Evolutionary conservation across 2,329 filamentous ascomycete genomes (phyloP).

Genomic region (Phyllosticta capitalensis): DNA sequence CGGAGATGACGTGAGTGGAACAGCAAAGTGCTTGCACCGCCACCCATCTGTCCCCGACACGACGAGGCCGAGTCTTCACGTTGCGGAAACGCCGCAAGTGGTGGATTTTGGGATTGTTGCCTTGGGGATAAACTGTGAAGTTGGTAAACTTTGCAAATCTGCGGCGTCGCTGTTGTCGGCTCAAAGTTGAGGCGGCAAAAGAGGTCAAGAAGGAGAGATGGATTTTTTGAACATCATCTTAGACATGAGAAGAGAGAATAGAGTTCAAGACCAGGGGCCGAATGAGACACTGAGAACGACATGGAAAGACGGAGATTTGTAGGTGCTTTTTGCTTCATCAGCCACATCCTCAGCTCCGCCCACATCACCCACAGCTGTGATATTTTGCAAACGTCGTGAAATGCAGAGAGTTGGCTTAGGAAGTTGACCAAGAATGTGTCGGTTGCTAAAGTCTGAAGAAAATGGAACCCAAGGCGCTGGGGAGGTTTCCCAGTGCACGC

Average conservation of each 20-base stretch:
- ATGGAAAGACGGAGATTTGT: constrained; percentile 1
- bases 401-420: background rate
- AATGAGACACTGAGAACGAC: background rate
- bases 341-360: background rate
- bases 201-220: background rate
- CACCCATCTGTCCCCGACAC: background rate
- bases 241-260: background rate
- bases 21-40: background rate
- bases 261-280: background rate
- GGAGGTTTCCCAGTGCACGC: background rate
- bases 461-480: background rate
- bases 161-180: background rate
- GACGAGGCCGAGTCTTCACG: background rate
- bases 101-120: background rate
- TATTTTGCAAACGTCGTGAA: background rate
- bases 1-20: background rate
- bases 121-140: background rate
- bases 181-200: background rate
- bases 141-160: background rate
- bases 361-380: background rate
- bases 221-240: too few relatives aligned
- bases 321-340: background rate
- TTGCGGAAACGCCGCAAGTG: background rate
- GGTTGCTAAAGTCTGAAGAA: background rate
- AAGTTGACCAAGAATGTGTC: background rate